Conservation (phyloP, 192 early-diverging fungal genomes). For the Phlyctochytrium planicorne region DNA sequence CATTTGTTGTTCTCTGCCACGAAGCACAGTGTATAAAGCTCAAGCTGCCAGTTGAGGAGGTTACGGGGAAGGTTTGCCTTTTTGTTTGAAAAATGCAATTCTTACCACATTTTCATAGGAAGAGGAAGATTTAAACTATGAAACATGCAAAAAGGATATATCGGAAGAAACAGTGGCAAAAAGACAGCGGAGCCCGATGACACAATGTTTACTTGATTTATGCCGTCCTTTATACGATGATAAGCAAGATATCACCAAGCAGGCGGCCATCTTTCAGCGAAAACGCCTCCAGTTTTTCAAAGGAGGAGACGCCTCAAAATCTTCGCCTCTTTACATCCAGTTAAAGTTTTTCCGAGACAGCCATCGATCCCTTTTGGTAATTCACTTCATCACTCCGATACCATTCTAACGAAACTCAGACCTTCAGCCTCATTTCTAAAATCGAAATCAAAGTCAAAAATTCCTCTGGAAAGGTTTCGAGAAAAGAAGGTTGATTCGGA, state of each 20-base stretch:
- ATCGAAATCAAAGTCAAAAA: conserved; percentile 20
- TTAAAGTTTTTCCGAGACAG: conserved; percentile 24
- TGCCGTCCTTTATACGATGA: neutral
- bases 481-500: neutral
- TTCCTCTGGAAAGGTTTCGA: neutral
- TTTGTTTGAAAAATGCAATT: no score
- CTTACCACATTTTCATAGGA: no score
- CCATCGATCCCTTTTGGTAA: conserved; percentile 20
- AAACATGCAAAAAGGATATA: neutral
- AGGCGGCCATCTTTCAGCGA: conserved; percentile 17
- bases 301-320: conserved; percentile 17
- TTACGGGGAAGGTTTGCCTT: neutral
- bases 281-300: conserved; percentile 16
- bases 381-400: neutral
- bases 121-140: neutral
- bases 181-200: no score
- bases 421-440: conserved; percentile 20
- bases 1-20: conserved; percentile 18
- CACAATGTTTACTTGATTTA: no score
- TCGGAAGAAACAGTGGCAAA: no score
- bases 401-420: conserved; percentile 7
- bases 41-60: conserved; percentile 9
- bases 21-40: conserved; percentile 29
- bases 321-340: neutral
- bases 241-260: neutral